Base-by-base conservation (phyloP, 495 filamentous ascomycete species). In the Xylaria grammica region DNA sequence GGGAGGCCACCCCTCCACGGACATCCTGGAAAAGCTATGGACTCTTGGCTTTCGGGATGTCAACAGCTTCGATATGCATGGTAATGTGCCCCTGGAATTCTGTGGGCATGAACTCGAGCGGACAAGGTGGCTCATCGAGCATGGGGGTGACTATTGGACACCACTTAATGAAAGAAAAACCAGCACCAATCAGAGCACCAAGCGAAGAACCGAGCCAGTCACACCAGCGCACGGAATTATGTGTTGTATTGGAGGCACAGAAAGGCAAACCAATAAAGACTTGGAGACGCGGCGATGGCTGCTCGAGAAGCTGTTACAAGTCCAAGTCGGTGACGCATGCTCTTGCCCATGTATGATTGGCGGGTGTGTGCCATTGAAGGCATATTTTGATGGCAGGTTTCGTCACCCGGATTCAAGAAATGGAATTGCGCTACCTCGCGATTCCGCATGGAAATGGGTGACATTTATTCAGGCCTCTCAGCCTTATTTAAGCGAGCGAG, bases 131-230 rank as follows among this genome's bases (percentile, higher is more conserved):
- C 15, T 56, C 2, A 56, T 56, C 20, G 53, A 56, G 36, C 53
- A 56, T 15, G 53, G 53, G 13, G 36, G 20, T 9, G 36, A 56
- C 53, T 56, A 56, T 9, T 44, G 53, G 53, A 56, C 53, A 42
- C 53, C 53, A 42, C 8, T 42, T 0, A 42, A n/a, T 27, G 53
- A 15, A 42, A 32, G 53, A 4, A n/a, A 4, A 22, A 24, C 27
- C 34, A 26, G 22, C 10, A n/a, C 13, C 20, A n/a, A 56, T n/a
- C 24, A 1, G 0, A 9, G n/a, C n/a, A n/a, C n/a, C n/a, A n/a
- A n/a, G n/a, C n/a, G n/a, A n/a, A n/a, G n/a, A n/a, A n/a, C n/a
- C n/a, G n/a, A n/a, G n/a, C n/a, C n/a, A n/a, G 20, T 27, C 36
- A 56, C 53, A 11, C 53, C 53, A 34, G 22, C 36, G 19, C 53